Percentiles rank a stretch among this genome's conserved stretches.
phyloP scores from a whole-genome alignment of 768 basidiomycete genomes.

The Russula dissimulans region DNA sequence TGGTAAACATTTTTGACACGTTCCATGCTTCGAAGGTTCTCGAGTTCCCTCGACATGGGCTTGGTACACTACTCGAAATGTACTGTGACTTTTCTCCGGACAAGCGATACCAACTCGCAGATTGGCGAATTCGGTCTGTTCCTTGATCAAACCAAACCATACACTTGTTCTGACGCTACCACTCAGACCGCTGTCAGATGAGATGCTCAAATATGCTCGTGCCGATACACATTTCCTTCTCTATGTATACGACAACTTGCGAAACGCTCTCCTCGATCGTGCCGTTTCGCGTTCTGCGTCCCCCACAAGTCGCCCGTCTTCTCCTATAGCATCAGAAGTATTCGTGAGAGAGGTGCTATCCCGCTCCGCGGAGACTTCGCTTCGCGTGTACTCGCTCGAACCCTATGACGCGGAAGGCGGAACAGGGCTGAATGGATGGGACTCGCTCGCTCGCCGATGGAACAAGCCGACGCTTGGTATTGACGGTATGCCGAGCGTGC shows the following conservation, averaged over 20 bases:
- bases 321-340: conserved; percentile 22
- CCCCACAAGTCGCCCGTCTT: conserved; percentile 19
- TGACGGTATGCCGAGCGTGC: conserved; percentile 34
- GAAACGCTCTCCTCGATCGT: conserved; percentile 79
- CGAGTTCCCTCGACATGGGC: conserved; percentile 75
- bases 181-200: conserved; percentile 63
- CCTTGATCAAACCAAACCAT: background rate
- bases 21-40: conserved; percentile 87
- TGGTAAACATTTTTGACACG: conserved; percentile 96
- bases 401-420: conserved; percentile 59
- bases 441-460: conserved; percentile 71
- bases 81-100: conserved; percentile 88
- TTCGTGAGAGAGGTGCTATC: conserved; percentile 57
- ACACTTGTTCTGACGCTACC: background rate
- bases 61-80: conserved; percentile 76
- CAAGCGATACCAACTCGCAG: conserved; percentile 93
- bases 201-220: conserved; percentile 89
- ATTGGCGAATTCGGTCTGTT: conserved; percentile 85
- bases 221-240: conserved; percentile 95
- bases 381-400: conserved; percentile 62
- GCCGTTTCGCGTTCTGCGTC: conserved; percentile 32
- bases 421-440: conserved; percentile 65
- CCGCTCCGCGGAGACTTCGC: conserved; percentile 67
- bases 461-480: conserved; percentile 49
- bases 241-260: conserved; percentile 85